phyloP scores from a whole-genome alignment of 2,329 filamentous ascomycete genomes.

The Clonostachys rhizophaga region DNA sequence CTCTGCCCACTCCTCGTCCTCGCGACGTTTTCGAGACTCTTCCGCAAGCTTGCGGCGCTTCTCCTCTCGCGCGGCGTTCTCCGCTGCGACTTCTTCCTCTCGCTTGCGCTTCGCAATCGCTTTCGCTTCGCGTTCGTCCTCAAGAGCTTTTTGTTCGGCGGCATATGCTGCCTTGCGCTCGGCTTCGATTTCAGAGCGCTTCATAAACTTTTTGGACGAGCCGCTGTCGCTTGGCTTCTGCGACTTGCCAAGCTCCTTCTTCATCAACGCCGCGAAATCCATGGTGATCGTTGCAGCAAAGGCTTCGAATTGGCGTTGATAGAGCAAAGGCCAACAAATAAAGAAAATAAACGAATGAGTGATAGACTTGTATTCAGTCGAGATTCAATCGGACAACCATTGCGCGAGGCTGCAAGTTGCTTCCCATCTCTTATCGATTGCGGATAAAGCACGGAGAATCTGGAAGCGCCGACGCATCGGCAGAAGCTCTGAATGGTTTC shows the following conservation, averaged over 20 bases:
- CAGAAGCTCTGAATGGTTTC: no score
- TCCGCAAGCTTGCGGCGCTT: constrained; percentile 79
- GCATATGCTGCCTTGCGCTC: constrained; percentile 75
- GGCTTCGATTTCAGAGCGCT: constrained; percentile 81
- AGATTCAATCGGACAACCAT: no score
- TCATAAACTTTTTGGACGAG: constrained; percentile 69
- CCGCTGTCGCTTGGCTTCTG: constrained; percentile 49
- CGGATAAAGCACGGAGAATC: constrained; percentile 17
- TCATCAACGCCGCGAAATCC: constrained; percentile 95
- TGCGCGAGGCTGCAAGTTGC: no score
- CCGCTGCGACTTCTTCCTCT: constrained; percentile 77
- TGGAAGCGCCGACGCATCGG: not conserved
- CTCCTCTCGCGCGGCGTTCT: constrained; percentile 67
- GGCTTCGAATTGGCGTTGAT: no score
- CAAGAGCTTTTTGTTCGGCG: constrained; percentile 72
- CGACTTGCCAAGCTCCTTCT: constrained; percentile 83
- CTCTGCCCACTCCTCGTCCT: constrained; percentile 69
- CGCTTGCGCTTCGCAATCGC: constrained; percentile 77
- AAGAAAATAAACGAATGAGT: no score
- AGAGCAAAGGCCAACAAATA: no score
- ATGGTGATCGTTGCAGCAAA: constrained; percentile 42
- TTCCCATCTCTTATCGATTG: constrained; percentile 13
- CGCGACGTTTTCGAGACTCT: constrained; percentile 64
- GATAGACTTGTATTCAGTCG: no score
- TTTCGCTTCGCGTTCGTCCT: constrained; percentile 65